phyloP scores from a whole-genome alignment of 768 basidiomycete species.

The Lactifluus pinguis region DNA sequence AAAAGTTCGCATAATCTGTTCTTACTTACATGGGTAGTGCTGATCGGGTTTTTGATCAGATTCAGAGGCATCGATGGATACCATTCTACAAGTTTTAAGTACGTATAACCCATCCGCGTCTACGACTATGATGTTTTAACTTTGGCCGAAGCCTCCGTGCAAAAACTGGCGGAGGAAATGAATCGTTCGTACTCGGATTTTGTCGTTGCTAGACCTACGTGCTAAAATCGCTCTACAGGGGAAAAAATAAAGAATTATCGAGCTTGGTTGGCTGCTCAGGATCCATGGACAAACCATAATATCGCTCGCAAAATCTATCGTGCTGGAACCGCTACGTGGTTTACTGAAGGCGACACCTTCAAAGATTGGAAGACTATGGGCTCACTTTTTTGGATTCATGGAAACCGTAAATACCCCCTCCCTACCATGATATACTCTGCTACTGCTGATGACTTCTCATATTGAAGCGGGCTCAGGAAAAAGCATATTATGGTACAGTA shows the following conservation, averaged over 20 bases:
- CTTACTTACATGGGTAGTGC: background rate
- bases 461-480: background rate
- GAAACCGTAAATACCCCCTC: background rate
- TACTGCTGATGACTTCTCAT: background rate
- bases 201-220: background rate
- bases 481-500: background rate
- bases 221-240: background rate
- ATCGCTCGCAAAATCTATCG: background rate
- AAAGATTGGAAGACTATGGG: background rate
- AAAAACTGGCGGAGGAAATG: background rate
- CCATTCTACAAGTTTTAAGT: background rate
- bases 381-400: background rate
- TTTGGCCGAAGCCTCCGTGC: background rate
- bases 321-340: background rate
- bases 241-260: background rate
- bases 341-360: background rate
- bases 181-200: background rate
- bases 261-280: background rate
- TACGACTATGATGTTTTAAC: background rate
- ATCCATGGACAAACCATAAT: background rate
- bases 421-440: background rate
- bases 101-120: background rate
- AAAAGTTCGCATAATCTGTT: background rate
- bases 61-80: background rate
- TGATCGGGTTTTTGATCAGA: background rate